A percentile compares a stretch with the other conserved stretches of the same genome.
These are phyloP conservation scores for Aureobasidium sp. DNA, from an alignment of 2,329 filamentous ascomycete species.

Conservation along the genomic window DNA sequence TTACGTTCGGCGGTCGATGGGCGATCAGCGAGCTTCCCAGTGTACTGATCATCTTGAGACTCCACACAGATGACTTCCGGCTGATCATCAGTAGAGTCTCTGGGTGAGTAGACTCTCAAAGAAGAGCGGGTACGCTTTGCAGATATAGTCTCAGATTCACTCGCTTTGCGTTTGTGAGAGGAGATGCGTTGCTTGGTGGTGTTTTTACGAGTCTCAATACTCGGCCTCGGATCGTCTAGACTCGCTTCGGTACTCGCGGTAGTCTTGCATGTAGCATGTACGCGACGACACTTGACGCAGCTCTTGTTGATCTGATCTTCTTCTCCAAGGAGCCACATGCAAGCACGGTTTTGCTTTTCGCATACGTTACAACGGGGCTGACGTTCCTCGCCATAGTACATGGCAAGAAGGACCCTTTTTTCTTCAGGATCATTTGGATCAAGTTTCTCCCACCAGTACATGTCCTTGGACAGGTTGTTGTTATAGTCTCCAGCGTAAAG, in stretches of 20 bases:
- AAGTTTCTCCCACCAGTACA: constrained; percentile 4
- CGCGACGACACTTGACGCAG: constrained; percentile 2
- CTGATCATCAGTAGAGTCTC: background rate
- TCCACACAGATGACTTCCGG: background rate
- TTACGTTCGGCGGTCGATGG: background rate
- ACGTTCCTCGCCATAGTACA: constrained; percentile 3
- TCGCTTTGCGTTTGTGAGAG: background rate
- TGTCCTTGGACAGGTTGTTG: background rate
- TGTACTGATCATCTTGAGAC: background rate
- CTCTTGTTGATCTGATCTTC: background rate
- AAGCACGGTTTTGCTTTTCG: background rate
- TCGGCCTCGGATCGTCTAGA: background rate
- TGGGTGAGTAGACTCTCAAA: too few species aligned
- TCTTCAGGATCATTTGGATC: background rate
- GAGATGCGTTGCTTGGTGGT: background rate
- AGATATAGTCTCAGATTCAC: background rate
- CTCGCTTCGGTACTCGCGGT: background rate
- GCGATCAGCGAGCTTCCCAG: background rate
- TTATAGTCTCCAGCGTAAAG: background rate
- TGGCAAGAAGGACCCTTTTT: background rate
- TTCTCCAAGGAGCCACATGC: constrained; percentile 7
- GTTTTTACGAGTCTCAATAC: background rate
- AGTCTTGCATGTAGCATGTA: constrained; percentile 1
- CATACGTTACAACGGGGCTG: background rate
- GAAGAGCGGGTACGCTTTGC: background rate